phyloP scores from a whole-genome alignment of 2,329 filamentous ascomycete species.

The Aureobasidium namibiae region DNA sequence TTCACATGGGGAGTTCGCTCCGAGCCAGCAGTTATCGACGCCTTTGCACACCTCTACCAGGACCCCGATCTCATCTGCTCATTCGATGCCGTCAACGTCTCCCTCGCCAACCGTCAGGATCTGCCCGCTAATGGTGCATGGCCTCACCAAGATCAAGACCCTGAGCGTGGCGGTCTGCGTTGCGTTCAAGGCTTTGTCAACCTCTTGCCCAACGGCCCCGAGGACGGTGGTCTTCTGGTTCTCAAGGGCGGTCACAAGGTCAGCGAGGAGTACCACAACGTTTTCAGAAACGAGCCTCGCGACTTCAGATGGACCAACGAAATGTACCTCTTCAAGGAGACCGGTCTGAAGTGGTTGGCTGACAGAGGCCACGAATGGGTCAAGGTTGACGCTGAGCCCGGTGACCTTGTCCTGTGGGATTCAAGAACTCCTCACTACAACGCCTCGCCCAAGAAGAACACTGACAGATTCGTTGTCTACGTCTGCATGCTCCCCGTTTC shows the following conservation, averaged over 20 bases:
- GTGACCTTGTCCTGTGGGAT: conserved; percentile 18
- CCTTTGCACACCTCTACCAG: conserved; percentile 29
- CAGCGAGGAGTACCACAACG: conserved; percentile 26
- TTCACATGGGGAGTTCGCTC: conserved; percentile 34
- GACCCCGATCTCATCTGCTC: conserved; percentile 30
- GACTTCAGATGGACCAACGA: conserved; percentile 17
- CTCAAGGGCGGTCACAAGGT: conserved; percentile 26
- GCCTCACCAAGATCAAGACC: conserved; percentile 34
- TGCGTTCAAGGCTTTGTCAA: conserved; percentile 47
- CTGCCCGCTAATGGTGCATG: conserved; percentile 24
- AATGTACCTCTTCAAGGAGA: conserved; percentile 24
- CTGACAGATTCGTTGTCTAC: conserved; percentile 23
- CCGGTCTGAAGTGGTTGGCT: conserved; percentile 21
- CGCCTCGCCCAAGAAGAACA: conserved; percentile 19
- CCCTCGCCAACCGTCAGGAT: conserved; percentile 28
- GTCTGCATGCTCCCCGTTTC: conserved; percentile 19
- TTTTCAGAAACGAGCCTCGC: conserved; percentile 16
- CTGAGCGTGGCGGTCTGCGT: conserved; percentile 38
- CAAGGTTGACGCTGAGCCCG: conserved; percentile 16
- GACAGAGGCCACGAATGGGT: conserved; percentile 17
- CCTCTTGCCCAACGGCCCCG: conserved; percentile 28
- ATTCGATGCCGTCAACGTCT: conserved; percentile 34
- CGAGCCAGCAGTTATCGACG: conserved; percentile 32
- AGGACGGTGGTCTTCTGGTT: conserved; percentile 31
- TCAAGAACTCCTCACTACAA: conserved; percentile 24